Evolutionary conservation across 345 rosid species (phyloP), one percentile per base, ranked within the genome.

Genomic region (Citrus maxima): DNA sequence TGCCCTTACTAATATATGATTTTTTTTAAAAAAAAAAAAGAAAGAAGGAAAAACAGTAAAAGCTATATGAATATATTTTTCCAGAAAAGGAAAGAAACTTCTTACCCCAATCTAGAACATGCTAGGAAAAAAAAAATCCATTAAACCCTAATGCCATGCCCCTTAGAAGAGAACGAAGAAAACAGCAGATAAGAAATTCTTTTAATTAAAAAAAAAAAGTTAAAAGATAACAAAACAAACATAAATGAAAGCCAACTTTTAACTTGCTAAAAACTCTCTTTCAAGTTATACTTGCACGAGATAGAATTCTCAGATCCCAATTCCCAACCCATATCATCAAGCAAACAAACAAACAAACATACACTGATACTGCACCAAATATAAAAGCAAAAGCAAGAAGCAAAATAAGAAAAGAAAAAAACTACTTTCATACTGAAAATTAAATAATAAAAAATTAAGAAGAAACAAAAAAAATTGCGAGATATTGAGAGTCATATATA

Each of bases 241-340:
- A 46, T 12, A 46, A 1, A 46, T 46, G 51, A 46, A 46, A 46
- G 51, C 51, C 51, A 42, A 42, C 16, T 42, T 42, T 42, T 3
- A 16, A 30, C 12, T 8, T 49, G 40, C 24, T 7, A 16, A 14
- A 74, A 63, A 42, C 18, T 38, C 42, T 51, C 38, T 24, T 58
- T 14, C 40, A 4, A 25, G 40, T 56, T 7, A 66, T n/a, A 5
- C 7, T 22, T 54, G 32, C 58, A 63, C 24, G 13, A 25, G 6
- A 8, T 32, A 35, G 6, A 77, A 72, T 58, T 81, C 67, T 35
- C 64, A 77, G 83, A 77, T 81, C 80, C 77, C 59, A 40, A 65
- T 66, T 81, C 80, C 77, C 46, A 19, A 65, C 54, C 61, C 79
- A 75, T 38, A n/a, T 75, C 72, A 62, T 38, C 8, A 60, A 27